phyloP scores from a whole-genome alignment of 169 alveolate species.

The Cryptosporidium xiaoi region DNA sequence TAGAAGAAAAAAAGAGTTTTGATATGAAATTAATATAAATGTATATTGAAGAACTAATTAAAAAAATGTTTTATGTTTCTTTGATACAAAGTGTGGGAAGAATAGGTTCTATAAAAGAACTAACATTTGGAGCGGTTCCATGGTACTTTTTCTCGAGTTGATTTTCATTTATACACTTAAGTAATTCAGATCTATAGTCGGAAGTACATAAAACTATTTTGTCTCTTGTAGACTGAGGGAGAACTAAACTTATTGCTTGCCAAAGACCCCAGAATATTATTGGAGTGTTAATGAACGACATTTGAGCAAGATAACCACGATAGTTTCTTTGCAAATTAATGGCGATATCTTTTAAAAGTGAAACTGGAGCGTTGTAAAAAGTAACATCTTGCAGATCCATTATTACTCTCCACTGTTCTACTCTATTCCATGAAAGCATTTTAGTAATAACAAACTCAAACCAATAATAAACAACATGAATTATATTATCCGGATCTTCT shows the following conservation, averaged over 20 bases:
- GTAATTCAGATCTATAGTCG: slow-evolving; percentile 48
- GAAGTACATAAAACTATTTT: slow-evolving; percentile 50
- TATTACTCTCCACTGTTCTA: slow-evolving; percentile 83
- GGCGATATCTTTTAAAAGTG: slow-evolving; percentile 78
- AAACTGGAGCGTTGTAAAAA: slow-evolving; percentile 76
- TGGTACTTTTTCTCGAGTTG: slow-evolving; percentile 77
- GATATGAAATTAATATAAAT: neutral
- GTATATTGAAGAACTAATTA: neutral
- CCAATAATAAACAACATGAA: slow-evolving; percentile 52
- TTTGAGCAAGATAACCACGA: slow-evolving; percentile 78
- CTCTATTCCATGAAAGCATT: slow-evolving; percentile 80
- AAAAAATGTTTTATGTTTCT: neutral
- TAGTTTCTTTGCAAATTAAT: slow-evolving; percentile 80
- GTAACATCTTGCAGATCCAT: slow-evolving; percentile 79
- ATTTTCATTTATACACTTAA: slow-evolving; percentile 29
- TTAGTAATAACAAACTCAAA: slow-evolving; percentile 77
- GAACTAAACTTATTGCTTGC: slow-evolving; percentile 80
- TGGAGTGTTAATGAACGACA: slow-evolving; percentile 79
- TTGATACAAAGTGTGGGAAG: slow-evolving; percentile 74
- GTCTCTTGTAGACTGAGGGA: slow-evolving; percentile 76
- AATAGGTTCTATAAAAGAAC: slow-evolving; percentile 69
- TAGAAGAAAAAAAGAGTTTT: neutral
- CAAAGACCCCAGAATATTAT: slow-evolving; percentile 80
- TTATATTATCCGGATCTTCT: slow-evolving; percentile 53
- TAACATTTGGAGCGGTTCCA: slow-evolving; percentile 78